Evolutionary conservation across 1,284 basidiomycete genomes (phyloP).

Genomic region (Rhodotorula mucilaginosa): DNA sequence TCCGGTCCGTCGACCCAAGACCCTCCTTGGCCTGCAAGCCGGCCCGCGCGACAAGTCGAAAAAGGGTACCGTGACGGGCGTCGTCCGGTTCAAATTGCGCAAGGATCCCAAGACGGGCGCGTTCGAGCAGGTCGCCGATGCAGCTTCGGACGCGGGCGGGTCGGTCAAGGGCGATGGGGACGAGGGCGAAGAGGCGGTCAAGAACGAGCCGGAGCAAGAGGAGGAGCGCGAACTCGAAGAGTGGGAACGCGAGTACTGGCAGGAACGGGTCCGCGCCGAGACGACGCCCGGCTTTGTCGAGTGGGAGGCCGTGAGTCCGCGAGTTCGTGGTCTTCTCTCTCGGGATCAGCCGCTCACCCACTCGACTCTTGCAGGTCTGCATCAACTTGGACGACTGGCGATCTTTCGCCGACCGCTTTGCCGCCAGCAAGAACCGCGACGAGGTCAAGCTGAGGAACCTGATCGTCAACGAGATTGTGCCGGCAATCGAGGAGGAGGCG

Average conservation of each 20-base stretch:
- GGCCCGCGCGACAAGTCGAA: constrained; percentile 31
- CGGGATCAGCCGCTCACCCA: too few relatives aligned
- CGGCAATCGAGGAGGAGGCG: constrained; percentile 56
- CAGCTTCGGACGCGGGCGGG: constrained; percentile 29
- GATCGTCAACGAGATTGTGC: constrained; percentile 64
- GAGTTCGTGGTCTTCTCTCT: too few relatives aligned
- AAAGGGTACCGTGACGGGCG: constrained; percentile 35
- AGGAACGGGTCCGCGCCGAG: constrained; percentile 33
- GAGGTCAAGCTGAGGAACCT: constrained; percentile 73
- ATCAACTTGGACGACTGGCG: constrained; percentile 79
- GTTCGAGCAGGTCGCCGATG: constrained; percentile 12
- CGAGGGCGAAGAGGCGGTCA: constrained; percentile 13
- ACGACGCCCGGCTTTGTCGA: constrained; percentile 60
- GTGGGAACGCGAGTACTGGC: constrained; percentile 46
- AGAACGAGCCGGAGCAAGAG: constrained; percentile 36
- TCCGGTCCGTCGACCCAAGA: constrained; percentile 12
- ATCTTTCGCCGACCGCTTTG: constrained; percentile 66
- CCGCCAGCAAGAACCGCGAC: constrained; percentile 68
- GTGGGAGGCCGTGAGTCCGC: constrained; percentile 71
- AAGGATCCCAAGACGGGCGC: constrained; percentile 27
- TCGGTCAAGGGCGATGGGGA: constrained; percentile 5
- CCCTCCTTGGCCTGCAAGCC: constrained; percentile 17
- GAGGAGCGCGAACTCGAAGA: constrained; percentile 45
- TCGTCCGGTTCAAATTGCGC: constrained; percentile 29
- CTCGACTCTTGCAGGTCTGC: constrained; percentile 60